These are phyloP conservation scores for Ceriops zippeliana DNA, from an alignment of 345 rosid genomes.

Conservation along the genomic window DNA sequence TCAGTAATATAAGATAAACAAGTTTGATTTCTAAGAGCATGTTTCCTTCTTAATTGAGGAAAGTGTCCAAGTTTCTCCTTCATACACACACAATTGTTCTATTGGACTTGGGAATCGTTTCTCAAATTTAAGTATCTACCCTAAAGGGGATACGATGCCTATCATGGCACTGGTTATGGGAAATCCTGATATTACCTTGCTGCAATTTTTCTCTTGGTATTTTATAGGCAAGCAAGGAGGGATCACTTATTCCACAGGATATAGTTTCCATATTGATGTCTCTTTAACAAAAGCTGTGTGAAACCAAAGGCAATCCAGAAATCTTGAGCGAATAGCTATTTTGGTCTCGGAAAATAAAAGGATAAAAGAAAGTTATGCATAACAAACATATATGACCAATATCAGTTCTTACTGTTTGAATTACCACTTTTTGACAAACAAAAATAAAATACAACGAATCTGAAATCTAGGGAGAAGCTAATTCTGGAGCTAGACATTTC, in stretches of 20 bases:
- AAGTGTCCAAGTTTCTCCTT: not conserved
- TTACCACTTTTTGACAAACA: too few relatives aligned
- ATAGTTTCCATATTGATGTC: not conserved
- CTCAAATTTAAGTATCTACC: constrained; percentile 4
- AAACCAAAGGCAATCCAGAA: too few relatives aligned
- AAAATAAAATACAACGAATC: too few relatives aligned
- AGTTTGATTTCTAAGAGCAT: constrained; percentile 12
- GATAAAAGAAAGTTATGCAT: too few relatives aligned
- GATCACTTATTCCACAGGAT: not conserved
- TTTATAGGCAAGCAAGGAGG: not conserved
- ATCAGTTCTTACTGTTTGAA: too few relatives aligned
- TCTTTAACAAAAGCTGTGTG: not conserved
- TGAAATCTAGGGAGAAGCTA: too few relatives aligned
- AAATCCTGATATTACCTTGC: not conserved
- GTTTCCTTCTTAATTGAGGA: constrained; percentile 13
- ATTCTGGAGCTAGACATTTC: too few relatives aligned
- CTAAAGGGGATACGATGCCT: not conserved
- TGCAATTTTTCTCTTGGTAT: not conserved
- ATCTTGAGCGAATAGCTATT: too few relatives aligned
- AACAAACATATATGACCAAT: too few relatives aligned
- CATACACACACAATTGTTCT: not conserved
- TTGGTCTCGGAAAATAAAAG: too few relatives aligned
- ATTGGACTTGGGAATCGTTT: constrained; percentile 2
- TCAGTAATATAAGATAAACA: constrained; percentile 18
- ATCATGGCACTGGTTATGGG: constrained; percentile 5